Percentiles rank a stretch among this genome's conserved stretches.
Conservation (phyloP, 2,329 filamentous ascomycete species). For the Fusarium brachygibbosum region DNA sequence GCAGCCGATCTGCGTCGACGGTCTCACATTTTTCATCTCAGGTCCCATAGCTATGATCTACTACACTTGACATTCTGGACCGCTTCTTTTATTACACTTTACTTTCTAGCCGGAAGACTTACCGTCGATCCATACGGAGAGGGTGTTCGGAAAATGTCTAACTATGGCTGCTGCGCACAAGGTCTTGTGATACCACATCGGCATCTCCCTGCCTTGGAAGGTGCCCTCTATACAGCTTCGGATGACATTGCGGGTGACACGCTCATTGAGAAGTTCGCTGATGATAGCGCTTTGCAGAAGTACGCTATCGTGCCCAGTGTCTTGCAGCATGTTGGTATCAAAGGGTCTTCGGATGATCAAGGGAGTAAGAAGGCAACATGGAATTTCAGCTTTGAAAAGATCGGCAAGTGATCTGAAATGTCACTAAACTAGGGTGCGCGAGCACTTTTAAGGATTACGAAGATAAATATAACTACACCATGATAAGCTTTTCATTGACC, state of each 20-base stretch:
- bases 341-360: constrained; percentile 43
- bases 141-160: constrained; percentile 52
- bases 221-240: constrained; percentile 33
- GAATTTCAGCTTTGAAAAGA: constrained; percentile 52
- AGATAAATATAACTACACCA: too few relatives aligned
- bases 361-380: constrained; percentile 49
- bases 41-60: constrained; percentile 1
- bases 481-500: too few relatives aligned
- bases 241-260: constrained; percentile 49
- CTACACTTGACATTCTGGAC: constrained; percentile 46
- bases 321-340: constrained; percentile 52
- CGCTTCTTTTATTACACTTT: constrained; percentile 43
- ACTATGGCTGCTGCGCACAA: constrained; percentile 55
- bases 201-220: constrained; percentile 43
- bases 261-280: constrained; percentile 51
- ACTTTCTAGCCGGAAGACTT: constrained; percentile 50
- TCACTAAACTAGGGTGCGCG: too few relatives aligned
- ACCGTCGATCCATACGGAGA: constrained; percentile 40
- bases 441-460: too few relatives aligned
- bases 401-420: neutral
- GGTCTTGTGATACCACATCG: constrained; percentile 51
- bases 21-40: neutral
- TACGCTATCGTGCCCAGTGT: constrained; percentile 53
- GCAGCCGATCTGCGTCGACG: constrained; percentile 22
- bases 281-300: constrained; percentile 45